Base-by-base conservation (phyloP, 2,329 filamentous ascomycete species). In the Arthrinium phaeospermum region DNA sequence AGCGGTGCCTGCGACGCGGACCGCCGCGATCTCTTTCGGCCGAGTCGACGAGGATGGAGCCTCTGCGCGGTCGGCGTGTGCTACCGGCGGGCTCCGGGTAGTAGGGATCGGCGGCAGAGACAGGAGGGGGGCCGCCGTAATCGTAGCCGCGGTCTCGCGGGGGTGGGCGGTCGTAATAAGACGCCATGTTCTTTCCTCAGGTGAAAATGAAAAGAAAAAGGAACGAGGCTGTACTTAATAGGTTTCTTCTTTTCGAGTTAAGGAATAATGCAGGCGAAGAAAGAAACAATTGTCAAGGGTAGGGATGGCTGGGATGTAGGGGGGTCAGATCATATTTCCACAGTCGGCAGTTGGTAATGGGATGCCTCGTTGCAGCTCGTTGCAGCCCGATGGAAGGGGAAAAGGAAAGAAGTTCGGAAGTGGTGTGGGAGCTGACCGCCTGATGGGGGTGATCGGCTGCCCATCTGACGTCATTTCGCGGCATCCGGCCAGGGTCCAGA, bases 341-440 rank as follows among this genome's bases (percentile, higher is more conserved):
- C 57, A n/a, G 30, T 41, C 57, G 57, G 57, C 57, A 61, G 53
- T 64, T 64, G 34, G 27, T 30, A 61, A 61, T 61, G n/a, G 51
- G 51, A 53, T 37, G 53, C 16, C 53, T 64, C 67, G 34, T 30
- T 46, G 67, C 67, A 49, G 67, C 53, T 64, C 67, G 34, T 30
- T 46, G 67, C 67, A 49, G 67, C 67, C 45, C 67, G 67, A 45
- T 68, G n/a, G 67, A 47, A 47, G 12, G 24, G 41, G 67, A 34
- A 47, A 30, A 47, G 14, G 45, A n/a, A 69, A 37, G 24, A 16
- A 16, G 6, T 19, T 49, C 27, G 27, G 57, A 41, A 64, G 57
- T 64, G 57, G 57, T 64, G 57, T 64, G 57, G 57, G 19, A 64
- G 57, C 57, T 64, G 57, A 64, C 57, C 34, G 57, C 57, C 57